These are phyloP conservation scores for Sclerospora graminicola DNA, from an alignment of 352 stramenopile genomes.

Conservation along the genomic window DNA sequence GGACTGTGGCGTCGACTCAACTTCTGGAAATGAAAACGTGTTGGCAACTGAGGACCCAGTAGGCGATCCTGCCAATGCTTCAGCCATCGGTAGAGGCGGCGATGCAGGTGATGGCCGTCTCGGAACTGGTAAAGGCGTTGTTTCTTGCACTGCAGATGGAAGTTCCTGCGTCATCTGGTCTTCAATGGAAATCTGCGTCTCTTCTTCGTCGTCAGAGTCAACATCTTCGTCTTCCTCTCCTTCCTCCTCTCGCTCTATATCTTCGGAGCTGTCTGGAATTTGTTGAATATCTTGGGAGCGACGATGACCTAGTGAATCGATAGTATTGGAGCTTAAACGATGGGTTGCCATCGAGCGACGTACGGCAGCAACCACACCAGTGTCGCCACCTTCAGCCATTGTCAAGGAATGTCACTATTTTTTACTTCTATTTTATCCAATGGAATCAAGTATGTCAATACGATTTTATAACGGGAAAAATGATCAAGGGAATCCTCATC, in stretches of 20 bases:
- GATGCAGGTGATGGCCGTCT: constrained; percentile 16
- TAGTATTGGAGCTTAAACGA: neutral
- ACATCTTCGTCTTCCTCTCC: constrained; percentile 15
- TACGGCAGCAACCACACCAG: neutral
- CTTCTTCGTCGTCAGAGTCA: constrained; percentile 21
- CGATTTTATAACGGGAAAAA: constrained; percentile 27
- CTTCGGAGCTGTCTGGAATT: constrained; percentile 8
- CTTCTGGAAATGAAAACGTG: constrained; percentile 30
- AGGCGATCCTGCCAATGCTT: constrained; percentile 6
- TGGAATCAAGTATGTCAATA: neutral
- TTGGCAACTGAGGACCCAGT: constrained; percentile 4
- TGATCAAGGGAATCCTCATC: constrained; percentile 99
- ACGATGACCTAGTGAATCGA: constrained; percentile 1
- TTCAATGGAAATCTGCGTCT: constrained; percentile 22
- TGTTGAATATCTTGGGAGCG: neutral
- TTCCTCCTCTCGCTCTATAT: constrained; percentile 21
- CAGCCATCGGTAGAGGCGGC: constrained; percentile 15
- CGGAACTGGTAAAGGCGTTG: constrained; percentile 11
- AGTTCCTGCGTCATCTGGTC: constrained; percentile 28
- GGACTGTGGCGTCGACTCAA: constrained; percentile 40
- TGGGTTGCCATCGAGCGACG: neutral
- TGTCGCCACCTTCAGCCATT: constrained; percentile 7
- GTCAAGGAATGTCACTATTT: neutral
- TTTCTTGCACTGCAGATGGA: constrained; percentile 10
- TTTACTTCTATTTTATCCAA: neutral